phyloP scores from a whole-genome alignment of 805 yeast species.

The Pichia kluyveri region DNA sequence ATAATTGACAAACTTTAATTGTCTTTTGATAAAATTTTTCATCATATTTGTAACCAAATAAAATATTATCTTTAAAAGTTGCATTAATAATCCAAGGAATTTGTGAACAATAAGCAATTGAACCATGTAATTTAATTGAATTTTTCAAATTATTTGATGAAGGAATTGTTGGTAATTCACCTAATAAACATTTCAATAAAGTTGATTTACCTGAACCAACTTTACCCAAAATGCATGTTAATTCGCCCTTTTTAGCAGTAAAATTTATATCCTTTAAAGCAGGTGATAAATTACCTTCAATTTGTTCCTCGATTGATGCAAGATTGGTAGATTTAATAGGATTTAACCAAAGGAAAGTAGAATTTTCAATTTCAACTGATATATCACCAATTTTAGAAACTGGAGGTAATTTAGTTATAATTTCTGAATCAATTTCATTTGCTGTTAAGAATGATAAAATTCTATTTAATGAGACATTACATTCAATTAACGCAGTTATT shows the following conservation, averaged over 20 bases:
- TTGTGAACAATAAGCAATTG: conserved; percentile 54
- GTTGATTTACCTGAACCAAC: conserved; percentile 66
- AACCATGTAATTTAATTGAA: conserved; percentile 26
- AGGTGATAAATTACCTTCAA: conserved; percentile 22
- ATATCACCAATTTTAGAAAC: conserved; percentile 20
- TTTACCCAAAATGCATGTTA: conserved; percentile 55
- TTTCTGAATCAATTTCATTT: conserved; percentile 31
- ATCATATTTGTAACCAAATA: conserved; percentile 82
- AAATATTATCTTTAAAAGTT: conserved; percentile 76
- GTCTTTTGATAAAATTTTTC: conserved; percentile 72
- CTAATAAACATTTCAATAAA: conserved; percentile 42
- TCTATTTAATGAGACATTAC: conserved; percentile 49
- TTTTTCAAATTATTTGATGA: conserved; percentile 11
- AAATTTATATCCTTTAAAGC: conserved; percentile 44
- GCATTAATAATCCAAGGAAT: conserved; percentile 97
- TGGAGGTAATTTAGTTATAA: conserved; percentile 21
- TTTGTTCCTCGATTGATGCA: conserved; percentile 30
- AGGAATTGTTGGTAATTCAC: conserved; percentile 37
- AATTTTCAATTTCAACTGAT: conserved; percentile 36
- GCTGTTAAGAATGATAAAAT: conserved; percentile 38
- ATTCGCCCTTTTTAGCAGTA: conserved; percentile 39
- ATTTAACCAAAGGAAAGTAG: conserved; percentile 44
- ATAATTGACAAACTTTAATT: conserved; percentile 78
- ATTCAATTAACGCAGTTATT: conserved; percentile 49
- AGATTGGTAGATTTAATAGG: conserved; percentile 10